Conservation (phyloP, 352 stramenopile genomes). For the Aphanomyces invadans region DNA sequence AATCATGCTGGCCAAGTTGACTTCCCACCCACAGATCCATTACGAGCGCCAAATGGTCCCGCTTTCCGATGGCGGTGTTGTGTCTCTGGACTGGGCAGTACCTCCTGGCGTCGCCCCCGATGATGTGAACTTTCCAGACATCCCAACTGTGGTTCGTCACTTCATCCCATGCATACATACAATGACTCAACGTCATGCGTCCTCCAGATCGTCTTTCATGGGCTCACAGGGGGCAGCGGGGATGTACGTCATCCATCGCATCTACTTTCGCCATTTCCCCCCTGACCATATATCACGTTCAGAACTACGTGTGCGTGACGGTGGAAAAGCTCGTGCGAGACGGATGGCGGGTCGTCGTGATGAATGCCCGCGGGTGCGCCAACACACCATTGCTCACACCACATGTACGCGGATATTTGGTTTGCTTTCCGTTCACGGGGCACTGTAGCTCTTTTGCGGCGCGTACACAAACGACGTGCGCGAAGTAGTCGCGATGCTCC, state of each 20-base stretch:
- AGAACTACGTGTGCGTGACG: slow-evolving; percentile 54
- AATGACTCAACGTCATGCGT: background rate
- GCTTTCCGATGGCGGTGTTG: slow-evolving; percentile 55
- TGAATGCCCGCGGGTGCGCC: slow-evolving; percentile 64
- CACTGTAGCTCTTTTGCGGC: slow-evolving; percentile 47
- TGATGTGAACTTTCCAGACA: slow-evolving; percentile 23
- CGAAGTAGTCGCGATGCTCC: slow-evolving; percentile 34
- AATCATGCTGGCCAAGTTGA: background rate
- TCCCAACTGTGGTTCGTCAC: slow-evolving; percentile 32
- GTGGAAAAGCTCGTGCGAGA: slow-evolving; percentile 33
- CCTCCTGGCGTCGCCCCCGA: slow-evolving; percentile 25
- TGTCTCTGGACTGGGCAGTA: slow-evolving; percentile 69
- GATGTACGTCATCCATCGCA: slow-evolving; percentile 1
- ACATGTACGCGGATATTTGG: slow-evolving; percentile 23
- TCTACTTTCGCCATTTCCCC: background rate
- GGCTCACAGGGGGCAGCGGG: slow-evolving; percentile 7
- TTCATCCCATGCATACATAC: background rate
- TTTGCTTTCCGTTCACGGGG: background rate
- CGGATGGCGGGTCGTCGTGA: slow-evolving; percentile 63
- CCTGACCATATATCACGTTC: background rate
- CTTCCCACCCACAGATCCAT: slow-evolving; percentile 26
- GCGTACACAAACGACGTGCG: slow-evolving; percentile 65
- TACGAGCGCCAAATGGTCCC: slow-evolving; percentile 57
- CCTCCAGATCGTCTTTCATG: slow-evolving; percentile 9
- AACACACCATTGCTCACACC: slow-evolving; percentile 48